These are phyloP conservation scores for Nemania serpens DNA, from an alignment of 2,329 filamentous ascomycete species.

Conservation along the genomic window DNA sequence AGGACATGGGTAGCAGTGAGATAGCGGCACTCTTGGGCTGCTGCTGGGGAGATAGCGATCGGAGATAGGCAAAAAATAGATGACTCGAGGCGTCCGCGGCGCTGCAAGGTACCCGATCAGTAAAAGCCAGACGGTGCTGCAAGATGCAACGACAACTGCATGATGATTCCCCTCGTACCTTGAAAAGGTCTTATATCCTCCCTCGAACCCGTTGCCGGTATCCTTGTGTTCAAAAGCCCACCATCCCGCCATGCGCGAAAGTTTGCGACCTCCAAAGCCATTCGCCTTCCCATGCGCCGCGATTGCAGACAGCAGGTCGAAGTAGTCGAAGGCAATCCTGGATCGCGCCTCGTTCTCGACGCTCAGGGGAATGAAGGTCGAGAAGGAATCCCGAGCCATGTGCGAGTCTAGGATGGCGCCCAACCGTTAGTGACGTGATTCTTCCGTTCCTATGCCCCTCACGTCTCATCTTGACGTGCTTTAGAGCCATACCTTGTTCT, in stretches of 20 bases:
- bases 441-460: not conserved
- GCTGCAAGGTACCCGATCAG: slow-evolving; percentile 52
- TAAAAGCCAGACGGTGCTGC: slow-evolving; percentile 11
- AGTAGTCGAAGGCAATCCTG: slow-evolving; percentile 94
- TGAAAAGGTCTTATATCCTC: slow-evolving; percentile 88
- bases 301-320: slow-evolving; percentile 87
- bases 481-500: slow-evolving; percentile 71
- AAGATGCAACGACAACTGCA: slow-evolving; percentile 3
- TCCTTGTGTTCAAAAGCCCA: slow-evolving; percentile 96
- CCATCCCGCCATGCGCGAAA: slow-evolving; percentile 95
- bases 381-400: slow-evolving; percentile 89
- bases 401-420: slow-evolving; percentile 70
- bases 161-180: slow-evolving; percentile 60
- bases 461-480: not conserved
- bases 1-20: slow-evolving; percentile 82
- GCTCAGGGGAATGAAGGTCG: slow-evolving; percentile 93
- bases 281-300: slow-evolving; percentile 93
- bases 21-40: slow-evolving; percentile 73
- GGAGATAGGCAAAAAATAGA: slow-evolving; percentile 95
- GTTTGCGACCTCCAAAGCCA: slow-evolving; percentile 87
- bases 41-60: slow-evolving; percentile 84
- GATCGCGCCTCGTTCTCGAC: slow-evolving; percentile 85
- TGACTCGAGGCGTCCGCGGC: slow-evolving; percentile 96
- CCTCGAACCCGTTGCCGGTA: slow-evolving; percentile 88
- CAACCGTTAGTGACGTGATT: slow-evolving; percentile 15